Base-by-base conservation (phyloP, 1,284 basidiomycete genomes). In the Sporisorium reilianum region DNA sequence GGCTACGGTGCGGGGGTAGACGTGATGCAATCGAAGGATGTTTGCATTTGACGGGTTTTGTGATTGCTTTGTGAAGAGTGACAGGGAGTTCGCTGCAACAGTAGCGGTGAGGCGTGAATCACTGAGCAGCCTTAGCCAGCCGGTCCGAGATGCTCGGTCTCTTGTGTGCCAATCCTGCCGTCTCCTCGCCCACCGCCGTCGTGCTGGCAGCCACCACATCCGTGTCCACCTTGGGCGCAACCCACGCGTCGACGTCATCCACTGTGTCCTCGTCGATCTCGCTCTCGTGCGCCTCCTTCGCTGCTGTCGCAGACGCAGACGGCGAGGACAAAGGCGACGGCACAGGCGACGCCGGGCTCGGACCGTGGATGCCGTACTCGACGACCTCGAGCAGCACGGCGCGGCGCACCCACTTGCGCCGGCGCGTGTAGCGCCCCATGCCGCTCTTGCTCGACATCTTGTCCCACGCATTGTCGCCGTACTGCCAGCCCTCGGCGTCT, bases 401-500 rank as follows among this genome's bases (percentile, higher is more conserved):
- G 14, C 84, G 49, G 7, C 86, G 60, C 3, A 86, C 79, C 86
- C 86, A 87, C 36, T 84, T 84, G 18, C 86, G 60, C 20, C 85
- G 55, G 6, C 86, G 69, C 10, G 86, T 87, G 59, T 87, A 87
- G 51, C 83, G 94, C 78, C 95, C 93, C 85, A 96, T 89, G 1
- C 94, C 93, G 46, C 92, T 92, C 78, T 91, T 91, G 55, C 87
- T 87, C 64, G 89, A 90, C 67, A 90, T 88, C 55, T 88, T 89
- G 79, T 97, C 95, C 95, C 95, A 97, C 82, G 96, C 95, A 85
- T 97, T 97, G 80, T 96, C 95, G 3, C 91, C 92, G 83, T 95
- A 97, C 32, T 95, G 89, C 95, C 95, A 97, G 0, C 95, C 95
- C 64, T 96, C 93, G 1, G 87, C 82, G 83, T 97, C 95, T 0